phyloP scores from a whole-genome alignment of 257 asterid genomes.

The Rehmannia glutinosa region DNA sequence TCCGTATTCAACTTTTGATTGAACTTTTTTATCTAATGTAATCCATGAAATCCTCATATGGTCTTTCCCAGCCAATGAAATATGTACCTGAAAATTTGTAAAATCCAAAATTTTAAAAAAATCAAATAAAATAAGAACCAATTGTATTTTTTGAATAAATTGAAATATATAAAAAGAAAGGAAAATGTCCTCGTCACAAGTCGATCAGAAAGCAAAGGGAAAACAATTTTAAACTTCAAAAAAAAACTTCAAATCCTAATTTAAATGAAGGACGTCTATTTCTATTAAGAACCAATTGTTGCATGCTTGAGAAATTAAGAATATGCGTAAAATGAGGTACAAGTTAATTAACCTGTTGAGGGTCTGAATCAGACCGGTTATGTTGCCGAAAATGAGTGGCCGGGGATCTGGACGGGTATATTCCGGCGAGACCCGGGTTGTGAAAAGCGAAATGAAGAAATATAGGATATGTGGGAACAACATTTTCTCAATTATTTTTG shows the following conservation, averaged over 20 bases:
- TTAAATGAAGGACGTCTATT: too few species aligned
- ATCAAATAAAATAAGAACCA: not conserved
- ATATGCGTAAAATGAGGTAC: too few species aligned
- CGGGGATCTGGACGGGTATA: slow-evolving; percentile 68
- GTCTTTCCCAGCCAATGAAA: slow-evolving; percentile 70
- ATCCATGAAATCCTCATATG: slow-evolving; percentile 76
- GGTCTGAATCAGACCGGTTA: slow-evolving; percentile 47
- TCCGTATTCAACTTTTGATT: slow-evolving; percentile 63
- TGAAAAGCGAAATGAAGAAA: slow-evolving; percentile 12
- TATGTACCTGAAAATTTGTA: slow-evolving; percentile 50
- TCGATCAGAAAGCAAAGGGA: too few species aligned
- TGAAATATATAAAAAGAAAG: too few species aligned
- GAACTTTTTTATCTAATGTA: slow-evolving; percentile 35
- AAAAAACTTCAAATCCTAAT: too few species aligned
- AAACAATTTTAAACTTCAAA: too few species aligned
- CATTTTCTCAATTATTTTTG: slow-evolving; percentile 22
- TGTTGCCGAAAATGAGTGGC: slow-evolving; percentile 35
- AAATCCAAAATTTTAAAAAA: not conserved
- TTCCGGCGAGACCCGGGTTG: slow-evolving; percentile 36
- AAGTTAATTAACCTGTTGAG: slow-evolving; percentile 54
- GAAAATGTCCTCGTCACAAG: too few species aligned
- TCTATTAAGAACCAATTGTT: too few species aligned
- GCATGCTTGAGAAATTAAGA: not conserved
- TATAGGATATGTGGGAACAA: not conserved
- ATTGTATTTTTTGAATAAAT: too few species aligned